Percentiles rank a stretch among this genome's conserved stretches.
Conservation (phyloP, 208 protist genomes). For the Acanthamoeba rhysodes region DNA sequence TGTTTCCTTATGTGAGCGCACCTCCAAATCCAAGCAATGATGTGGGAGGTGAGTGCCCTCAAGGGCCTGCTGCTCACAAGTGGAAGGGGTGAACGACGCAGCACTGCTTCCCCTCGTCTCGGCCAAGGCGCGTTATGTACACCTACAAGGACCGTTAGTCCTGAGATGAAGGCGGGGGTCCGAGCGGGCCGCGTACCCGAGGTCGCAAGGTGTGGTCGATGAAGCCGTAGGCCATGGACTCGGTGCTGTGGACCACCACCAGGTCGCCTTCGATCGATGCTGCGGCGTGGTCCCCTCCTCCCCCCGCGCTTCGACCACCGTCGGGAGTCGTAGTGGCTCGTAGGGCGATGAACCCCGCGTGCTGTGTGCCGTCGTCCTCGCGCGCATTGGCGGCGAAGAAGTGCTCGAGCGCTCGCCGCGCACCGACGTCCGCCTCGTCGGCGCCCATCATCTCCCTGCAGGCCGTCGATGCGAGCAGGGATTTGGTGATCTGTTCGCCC, state of each 20-base stretch:
- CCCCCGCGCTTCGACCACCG: background rate
- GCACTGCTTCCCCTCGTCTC: background rate
- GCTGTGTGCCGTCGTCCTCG: background rate
- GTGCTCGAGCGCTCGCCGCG: background rate
- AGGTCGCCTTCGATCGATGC: background rate
- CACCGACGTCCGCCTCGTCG: background rate
- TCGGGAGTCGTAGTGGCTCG: background rate
- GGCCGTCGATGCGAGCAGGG: background rate
- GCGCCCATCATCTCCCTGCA: background rate
- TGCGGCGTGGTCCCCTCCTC: background rate
- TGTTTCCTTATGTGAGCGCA: no score
- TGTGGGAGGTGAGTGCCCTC: no score
- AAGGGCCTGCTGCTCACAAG: no score
- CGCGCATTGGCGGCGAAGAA: background rate
- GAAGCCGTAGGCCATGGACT: background rate
- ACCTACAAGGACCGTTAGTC: background rate
- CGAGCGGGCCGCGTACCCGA: background rate
- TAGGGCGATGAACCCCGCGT: background rate
- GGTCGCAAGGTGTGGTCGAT: background rate
- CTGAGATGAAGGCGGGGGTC: no score
- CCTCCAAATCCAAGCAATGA: no score
- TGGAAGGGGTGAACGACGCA: background rate
- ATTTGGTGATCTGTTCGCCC: background rate
- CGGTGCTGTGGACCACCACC: background rate
- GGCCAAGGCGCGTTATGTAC: background rate